phyloP scores from a whole-genome alignment of 805 yeast species.

The Wickerhamomyces bisporus region DNA sequence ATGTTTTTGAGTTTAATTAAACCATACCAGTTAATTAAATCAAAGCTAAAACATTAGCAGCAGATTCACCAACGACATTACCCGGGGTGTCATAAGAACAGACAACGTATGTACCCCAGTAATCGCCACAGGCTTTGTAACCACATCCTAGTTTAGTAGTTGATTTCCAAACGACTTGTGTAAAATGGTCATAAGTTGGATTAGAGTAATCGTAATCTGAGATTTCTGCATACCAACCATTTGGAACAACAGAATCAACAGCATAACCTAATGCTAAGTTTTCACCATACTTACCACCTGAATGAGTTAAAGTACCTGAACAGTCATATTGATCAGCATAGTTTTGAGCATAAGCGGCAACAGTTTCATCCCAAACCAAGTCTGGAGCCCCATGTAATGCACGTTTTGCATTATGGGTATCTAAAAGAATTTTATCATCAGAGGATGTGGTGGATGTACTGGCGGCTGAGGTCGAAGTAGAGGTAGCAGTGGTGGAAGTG shows the following conservation, averaged over 20 bases:
- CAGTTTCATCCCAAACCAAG: conserved; percentile 43
- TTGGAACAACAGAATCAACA: conserved; percentile 40
- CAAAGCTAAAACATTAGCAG: conserved; percentile 23
- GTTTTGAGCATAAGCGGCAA: conserved; percentile 43
- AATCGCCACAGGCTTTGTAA: conserved; percentile 48
- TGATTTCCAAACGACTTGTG: conserved; percentile 68
- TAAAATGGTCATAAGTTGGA: conserved; percentile 53
- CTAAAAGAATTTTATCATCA: conserved; percentile 35
- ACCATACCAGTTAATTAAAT: no score
- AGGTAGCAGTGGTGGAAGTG: conserved; percentile 8
- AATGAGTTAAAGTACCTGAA: conserved; percentile 58
- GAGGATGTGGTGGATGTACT: conserved; percentile 16
- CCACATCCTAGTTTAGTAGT: conserved; percentile 64
- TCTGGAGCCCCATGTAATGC: conserved; percentile 39
- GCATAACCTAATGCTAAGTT: conserved; percentile 69
- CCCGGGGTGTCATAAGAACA: conserved; percentile 79
- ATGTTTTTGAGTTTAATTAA: no score
- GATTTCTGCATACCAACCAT: conserved; percentile 74
- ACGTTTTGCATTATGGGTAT: conserved; percentile 47
- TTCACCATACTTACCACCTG: conserved; percentile 61
- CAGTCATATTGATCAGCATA: conserved; percentile 50
- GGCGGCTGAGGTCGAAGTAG: conserved; percentile 11
- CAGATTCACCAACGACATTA: conserved; percentile 53
- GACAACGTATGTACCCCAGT: conserved; percentile 57
- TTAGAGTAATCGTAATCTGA: conserved; percentile 44